Base-by-base conservation (phyloP, 768 basidiomycete species). In the Pleurotus cornucopiae region DNA sequence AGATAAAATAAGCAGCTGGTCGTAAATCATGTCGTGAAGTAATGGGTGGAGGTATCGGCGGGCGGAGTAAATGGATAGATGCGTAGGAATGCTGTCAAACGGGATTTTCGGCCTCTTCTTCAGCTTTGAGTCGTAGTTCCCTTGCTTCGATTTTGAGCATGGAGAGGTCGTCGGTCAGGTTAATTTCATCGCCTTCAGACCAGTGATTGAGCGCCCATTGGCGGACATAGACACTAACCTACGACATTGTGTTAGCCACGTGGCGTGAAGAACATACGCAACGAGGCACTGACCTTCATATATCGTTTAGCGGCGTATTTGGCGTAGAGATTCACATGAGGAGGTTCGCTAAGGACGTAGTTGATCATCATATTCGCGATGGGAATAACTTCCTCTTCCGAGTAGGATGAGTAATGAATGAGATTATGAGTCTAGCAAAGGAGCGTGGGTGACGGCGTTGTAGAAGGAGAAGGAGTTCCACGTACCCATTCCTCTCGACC, bases 261-360 rank as follows among this genome's bases (percentile, higher is more conserved):
- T 12, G 51, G 14, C 14, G 45, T 6, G 47, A 23, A 30, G 41
- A 53, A 25, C 23, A 5, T 6, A 23, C n/a, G 47, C 41, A 43
- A 46, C 34, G 7, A 18, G 45, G 21, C 0, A 67, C 77, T 14
- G 46, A 93, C 91, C 80, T 92, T 93, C 74, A 90, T 75, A 72
- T 84, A 92, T 49, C 83, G 88, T 72, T 88, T 92, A 25, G 83
- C 80, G 0, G 91, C 85, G 65, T 94, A 98, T 73, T 98, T 97
- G 73, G 88, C 89, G 75, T 82, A 85, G 67, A 97, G 87, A 25
- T 84, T 84, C 49, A 91, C 84, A 57, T 94, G 88, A 47, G 76
- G 77, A 49, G 87, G 82, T 62, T 87, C 80, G 5, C 61, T 65
- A 53, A 94, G 75, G 57, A 96, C 75, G 65, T 94, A 95, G 69